Evolutionary conservation across 345 rosid genomes (phyloP).

Genomic region (Theobroma cacao): DNA sequence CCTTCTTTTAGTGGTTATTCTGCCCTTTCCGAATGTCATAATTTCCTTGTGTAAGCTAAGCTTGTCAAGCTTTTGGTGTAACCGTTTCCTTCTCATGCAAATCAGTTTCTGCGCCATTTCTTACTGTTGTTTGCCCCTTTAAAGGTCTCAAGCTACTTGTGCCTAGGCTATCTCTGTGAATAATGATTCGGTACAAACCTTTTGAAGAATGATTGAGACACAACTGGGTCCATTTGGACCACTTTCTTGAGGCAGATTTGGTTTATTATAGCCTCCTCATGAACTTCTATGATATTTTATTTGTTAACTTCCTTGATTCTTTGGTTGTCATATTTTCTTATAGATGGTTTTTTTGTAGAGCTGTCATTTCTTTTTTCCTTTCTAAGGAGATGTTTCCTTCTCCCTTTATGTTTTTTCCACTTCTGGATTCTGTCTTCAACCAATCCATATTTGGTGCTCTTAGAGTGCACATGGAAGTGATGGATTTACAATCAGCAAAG

Average conservation of each 20-base stretch:
- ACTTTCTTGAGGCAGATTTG: background rate
- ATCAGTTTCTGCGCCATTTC: background rate
- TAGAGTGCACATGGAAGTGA: slow-evolving; percentile 49
- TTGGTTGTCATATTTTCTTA: background rate
- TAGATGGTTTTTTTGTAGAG: background rate
- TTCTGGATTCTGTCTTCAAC: background rate
- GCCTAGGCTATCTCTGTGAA: background rate
- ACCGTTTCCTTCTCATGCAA: background rate
- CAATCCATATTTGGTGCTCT: slow-evolving; percentile 5
- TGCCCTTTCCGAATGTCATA: background rate
- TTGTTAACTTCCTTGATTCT: background rate
- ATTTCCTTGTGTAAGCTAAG: background rate
- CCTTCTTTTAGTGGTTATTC: background rate
- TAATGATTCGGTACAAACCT: background rate
- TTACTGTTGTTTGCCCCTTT: background rate
- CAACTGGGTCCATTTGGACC: background rate
- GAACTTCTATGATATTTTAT: background rate
- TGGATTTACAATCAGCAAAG: slow-evolving; percentile 68
- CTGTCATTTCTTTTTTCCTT: background rate
- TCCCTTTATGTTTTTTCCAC: background rate
- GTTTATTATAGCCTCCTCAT: background rate
- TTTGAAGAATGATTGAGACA: background rate
- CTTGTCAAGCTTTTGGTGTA: background rate
- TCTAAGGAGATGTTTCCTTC: background rate
- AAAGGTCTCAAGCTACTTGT: slow-evolving; percentile 1